Evolutionary conservation across 495 filamentous ascomycete genomes (phyloP).

Genomic region (Penicillium atrosanguineum): DNA sequence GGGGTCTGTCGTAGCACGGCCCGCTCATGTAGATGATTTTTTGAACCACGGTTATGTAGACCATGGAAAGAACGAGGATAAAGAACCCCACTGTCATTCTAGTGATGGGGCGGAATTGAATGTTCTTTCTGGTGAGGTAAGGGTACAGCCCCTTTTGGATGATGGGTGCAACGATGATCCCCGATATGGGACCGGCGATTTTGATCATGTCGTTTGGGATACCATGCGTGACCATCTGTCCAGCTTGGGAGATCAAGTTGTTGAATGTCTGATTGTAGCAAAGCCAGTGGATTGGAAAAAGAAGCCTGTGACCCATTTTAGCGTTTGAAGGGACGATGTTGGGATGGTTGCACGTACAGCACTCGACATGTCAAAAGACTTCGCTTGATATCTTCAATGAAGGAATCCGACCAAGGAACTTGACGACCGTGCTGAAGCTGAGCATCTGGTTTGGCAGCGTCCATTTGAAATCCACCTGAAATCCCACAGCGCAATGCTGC

Average conservation of each 20-base stretch:
- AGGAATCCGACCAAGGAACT: slow-evolving; percentile 32
- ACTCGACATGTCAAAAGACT: slow-evolving; percentile 33
- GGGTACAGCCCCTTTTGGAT: slow-evolving; percentile 48
- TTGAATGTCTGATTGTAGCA: slow-evolving; percentile 38
- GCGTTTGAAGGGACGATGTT: background rate
- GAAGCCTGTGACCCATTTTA: slow-evolving; percentile 9
- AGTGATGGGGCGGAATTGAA: slow-evolving; percentile 48
- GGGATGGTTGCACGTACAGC: slow-evolving; percentile 31
- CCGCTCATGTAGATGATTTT: slow-evolving; percentile 29
- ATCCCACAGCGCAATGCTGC: slow-evolving; percentile 21
- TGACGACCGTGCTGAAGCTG: slow-evolving; percentile 19
- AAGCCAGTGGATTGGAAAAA: slow-evolving; percentile 26
- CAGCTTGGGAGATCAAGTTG: slow-evolving; percentile 56
- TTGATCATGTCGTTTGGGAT: slow-evolving; percentile 16
- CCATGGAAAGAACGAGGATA: slow-evolving; percentile 42
- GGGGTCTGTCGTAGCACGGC: slow-evolving; percentile 52
- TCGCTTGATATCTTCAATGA: slow-evolving; percentile 49
- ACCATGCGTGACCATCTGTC: slow-evolving; percentile 44
- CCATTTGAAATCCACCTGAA: slow-evolving; percentile 26
- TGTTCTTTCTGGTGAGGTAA: slow-evolving; percentile 30
- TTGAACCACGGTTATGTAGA: slow-evolving; percentile 49
- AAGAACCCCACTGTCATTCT: slow-evolving; percentile 51
- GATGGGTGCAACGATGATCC: slow-evolving; percentile 46
- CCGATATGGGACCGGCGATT: slow-evolving; percentile 7
- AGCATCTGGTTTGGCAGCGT: slow-evolving; percentile 19